phyloP scores from a whole-genome alignment of 306 rosid genomes.

The Gastrolobium villosum region DNA sequence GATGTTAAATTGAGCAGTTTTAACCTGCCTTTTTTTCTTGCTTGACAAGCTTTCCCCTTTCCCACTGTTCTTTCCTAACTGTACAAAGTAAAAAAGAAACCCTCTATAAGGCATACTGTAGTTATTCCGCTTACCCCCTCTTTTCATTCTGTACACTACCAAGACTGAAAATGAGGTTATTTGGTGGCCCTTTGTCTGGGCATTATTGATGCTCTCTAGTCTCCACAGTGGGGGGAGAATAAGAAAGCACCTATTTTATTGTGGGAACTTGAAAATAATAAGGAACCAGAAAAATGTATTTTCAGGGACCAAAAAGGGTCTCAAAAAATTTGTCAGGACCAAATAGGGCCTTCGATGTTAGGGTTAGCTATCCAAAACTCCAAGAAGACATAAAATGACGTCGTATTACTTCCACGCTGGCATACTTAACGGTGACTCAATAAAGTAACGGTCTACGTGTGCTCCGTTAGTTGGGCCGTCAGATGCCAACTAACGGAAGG shows the following conservation, averaged over 20 bases:
- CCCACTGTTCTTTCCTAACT: background rate
- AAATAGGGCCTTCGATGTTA: too few species aligned
- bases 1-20: background rate
- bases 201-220: background rate
- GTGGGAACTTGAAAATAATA: background rate
- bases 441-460: too few species aligned
- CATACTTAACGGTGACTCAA: too few species aligned
- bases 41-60: slow-evolving; percentile 3
- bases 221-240: background rate
- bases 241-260: background rate
- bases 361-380: too few species aligned
- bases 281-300: slow-evolving; percentile 6
- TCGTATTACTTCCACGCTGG: too few species aligned
- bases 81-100: background rate
- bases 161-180: slow-evolving; percentile 15
- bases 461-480: too few species aligned
- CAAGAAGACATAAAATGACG: too few species aligned
- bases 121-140: background rate
- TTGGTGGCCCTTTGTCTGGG: background rate
- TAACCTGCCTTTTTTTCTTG: background rate
- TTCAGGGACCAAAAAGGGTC: too few species aligned
- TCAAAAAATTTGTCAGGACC: too few species aligned
- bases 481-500: too few species aligned
- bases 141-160: background rate
- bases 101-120: background rate